Conservation (phyloP, 2,329 filamentous ascomycete genomes). For the Geosmithia morbida region DNA sequence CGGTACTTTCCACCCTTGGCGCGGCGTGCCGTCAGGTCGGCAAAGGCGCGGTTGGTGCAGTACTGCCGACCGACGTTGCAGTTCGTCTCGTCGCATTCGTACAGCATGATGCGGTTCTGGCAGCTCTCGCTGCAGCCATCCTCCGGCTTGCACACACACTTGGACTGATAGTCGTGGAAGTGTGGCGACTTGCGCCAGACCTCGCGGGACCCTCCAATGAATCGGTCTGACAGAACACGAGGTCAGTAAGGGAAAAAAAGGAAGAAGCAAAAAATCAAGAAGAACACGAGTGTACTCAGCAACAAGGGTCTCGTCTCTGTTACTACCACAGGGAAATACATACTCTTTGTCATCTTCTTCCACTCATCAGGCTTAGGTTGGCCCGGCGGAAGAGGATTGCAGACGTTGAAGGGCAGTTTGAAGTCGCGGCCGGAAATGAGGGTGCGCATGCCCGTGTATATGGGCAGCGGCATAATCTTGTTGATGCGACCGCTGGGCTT, state of each 20-base stretch:
- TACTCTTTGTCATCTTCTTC: conserved; percentile 84
- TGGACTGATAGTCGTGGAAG: conserved; percentile 59
- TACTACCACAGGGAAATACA: background rate
- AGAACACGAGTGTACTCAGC: background rate
- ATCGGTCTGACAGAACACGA: conserved; percentile 50
- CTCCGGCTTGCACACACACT: conserved; percentile 64
- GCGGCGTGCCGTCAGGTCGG: conserved; percentile 58
- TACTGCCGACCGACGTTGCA: conserved; percentile 61
- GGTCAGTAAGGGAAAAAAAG: background rate
- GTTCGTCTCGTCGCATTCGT: conserved; percentile 86
- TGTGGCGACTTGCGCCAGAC: conserved; percentile 71
- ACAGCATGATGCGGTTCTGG: conserved; percentile 92
- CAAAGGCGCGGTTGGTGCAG: conserved; percentile 83
- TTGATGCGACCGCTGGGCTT: conserved; percentile 32
- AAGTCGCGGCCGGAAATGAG: conserved; percentile 67
- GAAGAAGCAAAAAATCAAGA: too few species aligned
- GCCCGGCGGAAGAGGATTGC: conserved; percentile 70
- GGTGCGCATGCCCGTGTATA: conserved; percentile 60
- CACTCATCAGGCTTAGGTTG: conserved; percentile 90
- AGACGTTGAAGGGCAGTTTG: conserved; percentile 79
- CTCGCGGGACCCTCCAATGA: conserved; percentile 68
- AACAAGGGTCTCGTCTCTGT: background rate
- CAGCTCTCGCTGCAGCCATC: conserved; percentile 80
- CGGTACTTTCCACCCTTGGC: conserved; percentile 75
- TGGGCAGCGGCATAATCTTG: conserved; percentile 55